Base-by-base conservation (phyloP, 129 eudicot species). In the Scalesia atractyloides region DNA sequence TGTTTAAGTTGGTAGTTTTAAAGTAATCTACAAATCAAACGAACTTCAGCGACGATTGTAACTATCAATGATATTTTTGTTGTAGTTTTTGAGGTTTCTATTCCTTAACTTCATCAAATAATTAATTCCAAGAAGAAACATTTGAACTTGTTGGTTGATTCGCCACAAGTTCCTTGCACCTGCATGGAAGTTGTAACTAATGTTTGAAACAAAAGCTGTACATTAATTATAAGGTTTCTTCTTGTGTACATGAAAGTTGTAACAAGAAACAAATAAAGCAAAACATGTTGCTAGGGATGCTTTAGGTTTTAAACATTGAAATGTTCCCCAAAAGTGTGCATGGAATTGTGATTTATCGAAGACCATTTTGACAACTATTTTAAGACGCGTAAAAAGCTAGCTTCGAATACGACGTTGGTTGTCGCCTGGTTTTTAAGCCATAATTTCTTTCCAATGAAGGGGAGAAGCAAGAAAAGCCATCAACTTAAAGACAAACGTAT, bases 381-480 rank as follows among this genome's bases (percentile, higher is more conserved):
- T 18, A 56, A 6, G 33, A 60, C 61, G 48, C 69, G 20, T 52
- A 52, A 6, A 24, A n/a, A 15, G 62, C 47, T 51, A 15, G 62
- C 62, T 51, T 60, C 3, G 56, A 72, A 43, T 72, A 47, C 68
- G 69, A 72, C 17, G 46, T 58, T 60, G 24, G 47, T 22, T 46
- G 60, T 59, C 30, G 48, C 16, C 15, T 46, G 41, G 36, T 33
- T 62, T 46, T 61, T 69, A 68, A 53, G 47, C 64, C 41, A 58
- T 58, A 58, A 24, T 24, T 12, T 24, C 36, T 58, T 48, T 24
- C 50, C 63, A 62, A 50, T 19, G 61, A 47, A 17, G 51, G 24
- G 24, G 49, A 17, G 62, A 48, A 73, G 19, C 62, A 61, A 47
- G 16, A 73, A 73, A 73, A 62, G 37, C 13, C 78, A 73, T 73